These are phyloP conservation scores for Nicotiana benthamiana DNA, from an alignment of 257 asterid genomes.

Conservation along the genomic window DNA sequence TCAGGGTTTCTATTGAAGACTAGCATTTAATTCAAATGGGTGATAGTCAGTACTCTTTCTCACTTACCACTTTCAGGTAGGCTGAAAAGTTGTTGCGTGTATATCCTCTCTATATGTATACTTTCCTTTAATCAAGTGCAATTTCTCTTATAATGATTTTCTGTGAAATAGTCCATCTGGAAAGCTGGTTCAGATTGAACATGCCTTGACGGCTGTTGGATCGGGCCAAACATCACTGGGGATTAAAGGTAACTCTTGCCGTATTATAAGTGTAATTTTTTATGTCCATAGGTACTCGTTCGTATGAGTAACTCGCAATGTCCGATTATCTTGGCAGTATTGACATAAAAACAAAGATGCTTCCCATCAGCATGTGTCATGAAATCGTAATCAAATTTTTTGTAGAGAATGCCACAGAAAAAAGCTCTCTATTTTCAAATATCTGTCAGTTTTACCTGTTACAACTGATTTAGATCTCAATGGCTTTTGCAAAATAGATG, in stretches of 20 bases:
- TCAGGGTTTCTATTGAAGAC: slow-evolving; percentile 3
- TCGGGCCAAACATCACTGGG: slow-evolving; percentile 99
- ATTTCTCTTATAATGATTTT: neutral
- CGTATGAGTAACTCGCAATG: neutral
- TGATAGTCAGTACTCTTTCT: slow-evolving; percentile 98
- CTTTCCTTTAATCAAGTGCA: neutral
- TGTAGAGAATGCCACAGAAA: neutral
- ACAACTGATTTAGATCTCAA: neutral
- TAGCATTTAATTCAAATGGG: slow-evolving; percentile 50
- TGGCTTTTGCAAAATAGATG: neutral
- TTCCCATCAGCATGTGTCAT: neutral
- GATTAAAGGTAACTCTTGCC: slow-evolving; percentile 58
- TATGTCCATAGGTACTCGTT: neutral
- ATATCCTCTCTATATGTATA: neutral
- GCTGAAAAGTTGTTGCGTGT: neutral
- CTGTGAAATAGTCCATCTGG: slow-evolving; percentile 78
- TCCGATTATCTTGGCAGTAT: neutral
- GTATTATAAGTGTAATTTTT: neutral
- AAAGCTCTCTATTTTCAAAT: neutral
- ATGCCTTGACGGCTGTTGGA: slow-evolving; percentile 97
- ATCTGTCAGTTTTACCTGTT: neutral
- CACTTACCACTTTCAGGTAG: slow-evolving; percentile 98
- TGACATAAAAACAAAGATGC: neutral
- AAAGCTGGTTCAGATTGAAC: slow-evolving; percentile 97
- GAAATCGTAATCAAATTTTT: neutral